phyloP scores from a whole-genome alignment of 495 filamentous ascomycete species.

The Pyrenopolyporus hunteri region DNA sequence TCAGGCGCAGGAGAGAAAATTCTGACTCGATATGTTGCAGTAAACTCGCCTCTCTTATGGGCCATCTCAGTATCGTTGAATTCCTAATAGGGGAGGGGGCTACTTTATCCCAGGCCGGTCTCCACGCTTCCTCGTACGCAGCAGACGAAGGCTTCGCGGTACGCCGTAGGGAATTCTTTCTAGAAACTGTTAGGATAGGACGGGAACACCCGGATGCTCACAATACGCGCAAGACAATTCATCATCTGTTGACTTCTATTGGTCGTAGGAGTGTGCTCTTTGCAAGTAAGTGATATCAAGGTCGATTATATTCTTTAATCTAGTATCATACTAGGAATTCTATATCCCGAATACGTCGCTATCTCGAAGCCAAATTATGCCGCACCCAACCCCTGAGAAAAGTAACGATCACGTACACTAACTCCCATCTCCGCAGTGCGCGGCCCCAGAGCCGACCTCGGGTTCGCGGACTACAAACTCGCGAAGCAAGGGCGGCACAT shows the following conservation, averaged over 20 bases:
- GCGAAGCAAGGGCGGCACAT: slow-evolving; percentile 32
- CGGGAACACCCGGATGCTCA: slow-evolving; percentile 14
- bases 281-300: slow-evolving; percentile 9
- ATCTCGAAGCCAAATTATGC: no score
- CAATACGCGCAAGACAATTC: slow-evolving; percentile 8
- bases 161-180: slow-evolving; percentile 16
- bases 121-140: slow-evolving; percentile 23
- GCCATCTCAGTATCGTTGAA: slow-evolving; percentile 28
- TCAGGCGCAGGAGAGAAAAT: not conserved
- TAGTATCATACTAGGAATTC: no score
- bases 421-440: slow-evolving; percentile 3
- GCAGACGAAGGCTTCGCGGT: slow-evolving; percentile 20
- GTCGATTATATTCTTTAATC: not conserved
- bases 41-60: slow-evolving; percentile 36
- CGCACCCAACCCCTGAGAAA: no score
- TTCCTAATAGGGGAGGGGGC: slow-evolving; percentile 27
- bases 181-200: slow-evolving; percentile 4
- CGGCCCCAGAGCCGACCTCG: slow-evolving; percentile 23
- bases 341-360: no score
- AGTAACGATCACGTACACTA: not conserved
- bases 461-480: slow-evolving; percentile 25
- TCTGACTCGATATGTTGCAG: not conserved
- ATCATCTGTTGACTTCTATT: slow-evolving; percentile 17
- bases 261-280: slow-evolving; percentile 16
- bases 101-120: slow-evolving; percentile 11